Conservation (phyloP, 345 rosid genomes). For the Eucalyptus globulus region DNA sequence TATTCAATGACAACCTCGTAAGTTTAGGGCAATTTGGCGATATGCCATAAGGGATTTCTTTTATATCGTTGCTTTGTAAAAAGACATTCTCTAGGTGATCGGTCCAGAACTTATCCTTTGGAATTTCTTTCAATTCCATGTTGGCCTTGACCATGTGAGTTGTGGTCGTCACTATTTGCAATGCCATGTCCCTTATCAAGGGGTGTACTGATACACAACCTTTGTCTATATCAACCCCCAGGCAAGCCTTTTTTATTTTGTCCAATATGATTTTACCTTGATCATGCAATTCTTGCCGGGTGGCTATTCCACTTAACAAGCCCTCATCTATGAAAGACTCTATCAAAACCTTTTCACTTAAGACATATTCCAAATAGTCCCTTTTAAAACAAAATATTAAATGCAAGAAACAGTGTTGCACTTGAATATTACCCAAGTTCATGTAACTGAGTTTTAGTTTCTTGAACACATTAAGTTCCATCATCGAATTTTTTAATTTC, state of each 20-base stretch:
- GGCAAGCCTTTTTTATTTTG: background rate
- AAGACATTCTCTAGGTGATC: too few relatives aligned
- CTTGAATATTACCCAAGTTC: background rate
- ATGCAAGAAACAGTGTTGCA: conserved; percentile 8
- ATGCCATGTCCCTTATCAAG: too few relatives aligned
- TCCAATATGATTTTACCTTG: background rate
- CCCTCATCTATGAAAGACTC: conserved; percentile 4
- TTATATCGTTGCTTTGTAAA: fast-evolving
- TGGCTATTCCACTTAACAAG: background rate
- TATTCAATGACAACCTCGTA: fast-evolving
- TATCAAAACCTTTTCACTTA: background rate
- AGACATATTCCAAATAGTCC: too few relatives aligned
- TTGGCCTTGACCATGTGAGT: too few relatives aligned
- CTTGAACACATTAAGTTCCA: background rate
- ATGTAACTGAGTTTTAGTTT: background rate
- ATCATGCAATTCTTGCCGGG: background rate
- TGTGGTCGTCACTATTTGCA: too few relatives aligned
- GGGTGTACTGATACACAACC: too few relatives aligned
- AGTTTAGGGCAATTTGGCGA: too few relatives aligned
- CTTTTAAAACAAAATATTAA: background rate
- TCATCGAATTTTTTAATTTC: background rate
- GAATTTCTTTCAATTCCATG: too few relatives aligned
- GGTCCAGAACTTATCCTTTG: fast-evolving
- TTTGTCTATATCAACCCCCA: background rate
- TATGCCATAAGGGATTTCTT: fast-evolving